phyloP scores from a whole-genome alignment of 345 rosid species.

The Hypericum androsaemum region DNA sequence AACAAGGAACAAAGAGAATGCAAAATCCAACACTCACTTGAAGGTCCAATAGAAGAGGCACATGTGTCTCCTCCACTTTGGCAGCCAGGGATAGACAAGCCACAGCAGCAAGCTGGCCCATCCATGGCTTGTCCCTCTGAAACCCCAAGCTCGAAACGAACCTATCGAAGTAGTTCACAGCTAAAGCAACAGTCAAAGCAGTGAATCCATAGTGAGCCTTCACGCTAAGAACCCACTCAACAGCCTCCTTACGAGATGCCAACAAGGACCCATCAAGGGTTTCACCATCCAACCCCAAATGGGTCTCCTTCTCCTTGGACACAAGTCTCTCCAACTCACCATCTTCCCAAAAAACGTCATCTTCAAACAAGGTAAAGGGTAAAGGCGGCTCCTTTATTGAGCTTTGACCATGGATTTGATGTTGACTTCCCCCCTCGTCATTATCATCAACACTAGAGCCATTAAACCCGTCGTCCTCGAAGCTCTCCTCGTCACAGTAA shows the following conservation, averaged over 20 bases:
- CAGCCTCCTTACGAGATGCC: slow-evolving; percentile 46
- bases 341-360: slow-evolving; percentile 53
- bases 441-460: slow-evolving; percentile 13
- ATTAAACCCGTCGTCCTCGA: slow-evolving; percentile 25
- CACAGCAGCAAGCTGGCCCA: slow-evolving; percentile 79
- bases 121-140: slow-evolving; percentile 79
- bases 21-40: slow-evolving; percentile 44
- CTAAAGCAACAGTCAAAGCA: slow-evolving; percentile 59
- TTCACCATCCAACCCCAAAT: slow-evolving; percentile 16
- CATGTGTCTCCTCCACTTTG: slow-evolving; percentile 81
- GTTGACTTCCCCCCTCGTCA: neutral
- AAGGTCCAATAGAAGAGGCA: slow-evolving; percentile 65
- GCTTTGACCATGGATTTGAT: slow-evolving; percentile 18
- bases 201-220: slow-evolving; percentile 54
- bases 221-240: slow-evolving; percentile 63
- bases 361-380: slow-evolving; percentile 29
- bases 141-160: slow-evolving; percentile 44
- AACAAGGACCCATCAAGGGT: slow-evolving; percentile 30
- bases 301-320: slow-evolving; percentile 51
- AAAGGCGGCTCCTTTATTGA: slow-evolving; percentile 37
- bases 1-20: slow-evolving; percentile 23
- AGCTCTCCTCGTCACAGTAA: slow-evolving; percentile 55
- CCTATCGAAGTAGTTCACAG: slow-evolving; percentile 87
- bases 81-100: slow-evolving; percentile 88
- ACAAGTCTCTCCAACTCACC: slow-evolving; percentile 42